Conservation (phyloP, 495 filamentous ascomycete species). For the Apiosordaria backusii region DNA sequence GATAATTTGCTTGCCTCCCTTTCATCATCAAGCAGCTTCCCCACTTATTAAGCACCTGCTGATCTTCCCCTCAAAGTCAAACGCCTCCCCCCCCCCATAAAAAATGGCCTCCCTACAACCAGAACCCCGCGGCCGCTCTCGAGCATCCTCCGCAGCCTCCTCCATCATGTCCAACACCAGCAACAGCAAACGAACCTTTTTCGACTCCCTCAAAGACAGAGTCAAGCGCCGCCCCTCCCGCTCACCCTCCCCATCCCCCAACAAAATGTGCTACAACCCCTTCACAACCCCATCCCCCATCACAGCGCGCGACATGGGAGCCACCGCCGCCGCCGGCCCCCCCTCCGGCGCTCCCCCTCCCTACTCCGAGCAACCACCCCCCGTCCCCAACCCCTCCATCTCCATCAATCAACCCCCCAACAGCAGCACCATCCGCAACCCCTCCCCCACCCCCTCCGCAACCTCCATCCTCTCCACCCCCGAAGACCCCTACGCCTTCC, state of each 20-base stretch:
- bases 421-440: neutral
- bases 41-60: neutral
- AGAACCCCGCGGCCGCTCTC: neutral
- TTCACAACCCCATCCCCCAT: constrained; percentile 3
- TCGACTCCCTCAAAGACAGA: constrained; percentile 24
- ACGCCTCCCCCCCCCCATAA: neutral
- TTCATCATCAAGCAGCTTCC: neutral
- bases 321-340: constrained; percentile 7
- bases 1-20: neutral
- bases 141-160: constrained; percentile 5
- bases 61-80: neutral
- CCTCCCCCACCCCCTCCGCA: constrained; percentile 25
- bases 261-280: constrained; percentile 6
- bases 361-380: neutral
- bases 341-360: constrained; percentile 14
- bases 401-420: constrained; percentile 5
- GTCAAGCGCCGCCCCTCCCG: constrained; percentile 17
- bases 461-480: constrained; percentile 23
- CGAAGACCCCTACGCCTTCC: constrained; percentile 78
- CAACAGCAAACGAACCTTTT: constrained; percentile 11
- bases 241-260: constrained; percentile 7
- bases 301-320: neutral
- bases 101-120: neutral
- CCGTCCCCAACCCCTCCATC: constrained; percentile 19
- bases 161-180: constrained; percentile 5